Evolutionary conservation across 2,329 filamentous ascomycete species (phyloP).

Genomic region (Fragosphaeria purpurea): DNA sequence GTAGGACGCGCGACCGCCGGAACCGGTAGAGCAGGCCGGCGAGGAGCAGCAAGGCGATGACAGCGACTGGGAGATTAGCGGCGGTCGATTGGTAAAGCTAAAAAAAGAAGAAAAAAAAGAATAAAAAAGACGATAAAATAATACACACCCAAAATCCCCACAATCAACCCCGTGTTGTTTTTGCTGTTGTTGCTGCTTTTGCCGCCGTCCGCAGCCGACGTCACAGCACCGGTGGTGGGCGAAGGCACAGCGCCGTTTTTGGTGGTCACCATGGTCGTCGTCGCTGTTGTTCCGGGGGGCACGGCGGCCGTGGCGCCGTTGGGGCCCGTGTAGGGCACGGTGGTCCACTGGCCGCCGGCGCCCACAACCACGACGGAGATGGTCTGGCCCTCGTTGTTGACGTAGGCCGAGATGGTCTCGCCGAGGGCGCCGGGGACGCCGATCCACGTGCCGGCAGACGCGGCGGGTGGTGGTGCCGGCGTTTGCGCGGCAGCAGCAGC

Average conservation of each 20-base stretch:
- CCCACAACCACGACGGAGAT: background rate
- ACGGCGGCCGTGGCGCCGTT: background rate
- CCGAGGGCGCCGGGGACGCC: slow-evolving; percentile 1
- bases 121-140: background rate
- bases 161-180: slow-evolving; percentile 5
- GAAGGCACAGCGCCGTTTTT: background rate
- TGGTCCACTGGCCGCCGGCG: background rate
- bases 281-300: background rate
- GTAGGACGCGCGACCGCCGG: slow-evolving; percentile 2
- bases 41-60: background rate
- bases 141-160: slow-evolving; percentile 1
- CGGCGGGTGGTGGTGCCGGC: background rate
- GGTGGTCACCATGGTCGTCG: background rate
- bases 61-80: background rate
- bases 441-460: slow-evolving; percentile 1
- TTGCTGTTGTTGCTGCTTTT: background rate
- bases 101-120: background rate
- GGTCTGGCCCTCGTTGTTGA: slow-evolving; percentile 4
- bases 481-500: background rate
- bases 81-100: background rate
- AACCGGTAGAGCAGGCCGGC: slow-evolving; percentile 6
- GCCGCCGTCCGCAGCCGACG: background rate
- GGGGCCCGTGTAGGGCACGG: too few relatives aligned
- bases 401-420: slow-evolving; percentile 6
- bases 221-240: too few relatives aligned